Evolutionary conservation across 148 eudicot genomes (phyloP).

Genomic region (Mesembryanthemum crystallinum): DNA sequence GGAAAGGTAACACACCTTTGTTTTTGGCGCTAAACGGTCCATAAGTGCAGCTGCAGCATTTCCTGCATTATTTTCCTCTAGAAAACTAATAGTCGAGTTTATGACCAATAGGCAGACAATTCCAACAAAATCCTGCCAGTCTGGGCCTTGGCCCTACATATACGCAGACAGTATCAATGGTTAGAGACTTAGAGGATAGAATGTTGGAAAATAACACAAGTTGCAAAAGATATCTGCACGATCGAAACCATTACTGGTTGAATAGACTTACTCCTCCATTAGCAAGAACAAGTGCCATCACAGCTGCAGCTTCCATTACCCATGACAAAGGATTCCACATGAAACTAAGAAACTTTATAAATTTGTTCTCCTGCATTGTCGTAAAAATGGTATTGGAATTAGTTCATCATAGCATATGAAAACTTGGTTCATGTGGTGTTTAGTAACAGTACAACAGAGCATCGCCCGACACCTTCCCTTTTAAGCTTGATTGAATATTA

Average conservation of each 20-base stretch:
- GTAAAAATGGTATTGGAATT: not conserved
- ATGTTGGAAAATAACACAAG: not conserved
- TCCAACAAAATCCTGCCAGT: conserved; percentile 78
- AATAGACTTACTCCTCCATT: conserved; percentile 68
- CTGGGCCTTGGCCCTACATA: conserved; percentile 63
- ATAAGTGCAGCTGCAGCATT: conserved; percentile 74
- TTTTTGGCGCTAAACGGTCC: conserved; percentile 68
- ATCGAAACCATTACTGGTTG: conserved; percentile 15
- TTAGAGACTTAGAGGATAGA: not conserved
- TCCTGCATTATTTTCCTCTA: conserved; percentile 79
- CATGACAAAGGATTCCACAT: conserved; percentile 87
- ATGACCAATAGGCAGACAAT: conserved; percentile 54
- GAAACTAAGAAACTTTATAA: conserved; percentile 72
- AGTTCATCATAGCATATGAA: not conserved
- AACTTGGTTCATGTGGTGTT: not conserved
- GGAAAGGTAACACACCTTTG: conserved; percentile 43
- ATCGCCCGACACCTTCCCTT: not conserved
- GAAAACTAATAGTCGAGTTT: conserved; percentile 69
- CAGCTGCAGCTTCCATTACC: conserved; percentile 88
- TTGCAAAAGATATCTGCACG: not conserved
- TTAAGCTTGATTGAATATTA: not conserved
- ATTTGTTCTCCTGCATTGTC: conserved; percentile 62
- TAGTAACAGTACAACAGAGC: not conserved
- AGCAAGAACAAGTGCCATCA: conserved; percentile 74
- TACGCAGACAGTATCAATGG: not conserved